Evolutionary conservation across 108 stramenopile genomes (phyloP), one percentile per base, ranked within the genome.

Genomic region (Conticribra weissflogii): DNA sequence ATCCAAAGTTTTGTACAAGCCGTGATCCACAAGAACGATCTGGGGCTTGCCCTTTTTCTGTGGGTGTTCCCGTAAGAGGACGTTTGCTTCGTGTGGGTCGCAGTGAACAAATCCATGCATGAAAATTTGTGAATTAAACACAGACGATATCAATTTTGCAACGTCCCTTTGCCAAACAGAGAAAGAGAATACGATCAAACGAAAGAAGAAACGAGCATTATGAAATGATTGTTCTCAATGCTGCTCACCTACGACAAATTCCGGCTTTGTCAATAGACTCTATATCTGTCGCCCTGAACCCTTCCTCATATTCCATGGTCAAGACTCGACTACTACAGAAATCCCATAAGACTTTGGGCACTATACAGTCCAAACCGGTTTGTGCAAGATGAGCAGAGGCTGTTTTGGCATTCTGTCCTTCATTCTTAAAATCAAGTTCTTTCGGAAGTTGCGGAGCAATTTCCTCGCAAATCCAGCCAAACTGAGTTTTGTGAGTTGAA

Each of bases 231-330:
- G n/a, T n/a, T n/a, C n/a, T n/a, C n/a, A n/a, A n/a, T n/a, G n/a
- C n/a, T n/a, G n/a, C 63, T 62, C 71, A 84, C 71, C 63, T 33
- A 63, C 76, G 78, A 23, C 72, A 64, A 18, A 95, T 59, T 0
- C 86, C 87, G 12, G 77, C 78, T 4, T 71, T 72, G 61, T 83
- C 74, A 15, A 97, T 86, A 29, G 78, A 74, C 31, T 87, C 76
- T 12, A 83, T 54, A 63, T 96, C 91, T 1, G 96, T 97, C 2
- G 91, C 86, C 19, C 82, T 81, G 52, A 93, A 89, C 0, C 98
- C 98, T 68, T 96, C 92, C 79, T 96, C 95, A 69, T 96, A 98
- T 49, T 85, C 81, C 97, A 98, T 98, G n/a, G 88, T 90, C 28
- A 98, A 76, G 3, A 98, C 92, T 50, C 96, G 69, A 8, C 73